Conservation (phyloP, 164 flowering plant species). For the Sextonia rubra region DNA sequence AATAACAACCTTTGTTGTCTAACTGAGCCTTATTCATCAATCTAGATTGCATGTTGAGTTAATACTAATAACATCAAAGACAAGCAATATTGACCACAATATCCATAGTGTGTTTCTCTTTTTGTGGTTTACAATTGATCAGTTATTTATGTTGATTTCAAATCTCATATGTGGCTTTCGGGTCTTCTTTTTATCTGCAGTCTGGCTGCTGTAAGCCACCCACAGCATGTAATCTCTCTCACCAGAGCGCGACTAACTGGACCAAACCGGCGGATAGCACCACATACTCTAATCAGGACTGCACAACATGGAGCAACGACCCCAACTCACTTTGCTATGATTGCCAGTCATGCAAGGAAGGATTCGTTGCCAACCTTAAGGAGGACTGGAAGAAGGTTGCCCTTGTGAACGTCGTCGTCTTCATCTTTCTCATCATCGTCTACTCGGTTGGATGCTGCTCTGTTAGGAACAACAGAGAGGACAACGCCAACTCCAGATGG, state of each 20-base stretch:
- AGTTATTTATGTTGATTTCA: not conserved
- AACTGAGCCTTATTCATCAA: too few relatives aligned
- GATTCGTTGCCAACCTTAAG: slow-evolving; percentile 45
- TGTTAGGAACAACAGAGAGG: slow-evolving; percentile 45
- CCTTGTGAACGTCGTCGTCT: slow-evolving; percentile 35
- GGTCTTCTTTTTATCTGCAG: slow-evolving; percentile 23
- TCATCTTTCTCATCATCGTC: slow-evolving; percentile 40
- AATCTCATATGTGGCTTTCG: not conserved
- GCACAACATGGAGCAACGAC: slow-evolving; percentile 34
- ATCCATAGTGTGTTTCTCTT: too few relatives aligned
- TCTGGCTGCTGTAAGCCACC: slow-evolving; percentile 74
- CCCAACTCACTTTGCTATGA: slow-evolving; percentile 30
- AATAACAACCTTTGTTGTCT: too few relatives aligned
- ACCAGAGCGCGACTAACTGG: slow-evolving; percentile 38
- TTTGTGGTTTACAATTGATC: too few relatives aligned
- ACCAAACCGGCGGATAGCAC: not conserved
- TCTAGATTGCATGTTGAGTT: too few relatives aligned
- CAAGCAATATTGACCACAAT: too few relatives aligned
- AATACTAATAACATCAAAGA: too few relatives aligned
- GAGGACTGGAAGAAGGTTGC: slow-evolving; percentile 50
- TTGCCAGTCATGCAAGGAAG: slow-evolving; percentile 56
- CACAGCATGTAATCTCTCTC: slow-evolving; percentile 31
- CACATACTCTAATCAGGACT: slow-evolving; percentile 23
- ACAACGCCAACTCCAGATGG: slow-evolving; percentile 25
- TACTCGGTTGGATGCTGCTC: slow-evolving; percentile 55